Base-by-base conservation (phyloP, 805 yeast species). In the Brettanomyces bruxellensis region DNA sequence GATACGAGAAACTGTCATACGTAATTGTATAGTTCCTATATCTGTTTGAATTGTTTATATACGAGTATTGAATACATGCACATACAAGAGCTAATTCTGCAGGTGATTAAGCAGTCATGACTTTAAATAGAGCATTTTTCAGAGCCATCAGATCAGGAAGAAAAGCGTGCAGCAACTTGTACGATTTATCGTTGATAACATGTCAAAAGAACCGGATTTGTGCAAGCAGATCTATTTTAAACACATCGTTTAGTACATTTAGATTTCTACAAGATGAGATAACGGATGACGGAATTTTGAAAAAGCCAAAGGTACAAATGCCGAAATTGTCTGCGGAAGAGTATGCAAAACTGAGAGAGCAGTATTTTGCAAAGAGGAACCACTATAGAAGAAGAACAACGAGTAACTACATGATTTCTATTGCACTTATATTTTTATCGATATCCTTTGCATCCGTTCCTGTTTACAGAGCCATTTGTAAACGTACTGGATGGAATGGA, bases 401-500 rank as follows among this genome's bases (percentile, higher is more conserved):
- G 6, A 75, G 81, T 2, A 75, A 79, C 59, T 86, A 86, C 58
- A 69, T 83, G 12, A 69, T 78, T 2, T 81, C 91, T n/a, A 70
- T 87, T 22, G 79, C 80, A 11, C 65, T 90, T 28, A 66, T 79
- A 3, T 86, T 87, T 51, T 66, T 87, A 14, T 86, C 95, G 0
- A 69, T 91, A 5, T 76, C 95, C 0, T 93, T 88, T 65, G 86
- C 89, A 8, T 86, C 96, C 1, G 99, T 93, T 18, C 98, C 98
- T 4, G 67, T 93, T 5, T 93, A 93, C 64, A 71, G 97, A 54
- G 88, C 90, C 7, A 73, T 93, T 30, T 93, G 99, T 70, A 86
- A 90, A 56, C 76, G 95, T 64, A 90, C 97, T 0, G 99, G 99
- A 0, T 93, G 85, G 77, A 96, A 91, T 43, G 99, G 99, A 38